Conservation (phyloP, 1,284 basidiomycete genomes). For the Quambalaria eucalypti region DNA sequence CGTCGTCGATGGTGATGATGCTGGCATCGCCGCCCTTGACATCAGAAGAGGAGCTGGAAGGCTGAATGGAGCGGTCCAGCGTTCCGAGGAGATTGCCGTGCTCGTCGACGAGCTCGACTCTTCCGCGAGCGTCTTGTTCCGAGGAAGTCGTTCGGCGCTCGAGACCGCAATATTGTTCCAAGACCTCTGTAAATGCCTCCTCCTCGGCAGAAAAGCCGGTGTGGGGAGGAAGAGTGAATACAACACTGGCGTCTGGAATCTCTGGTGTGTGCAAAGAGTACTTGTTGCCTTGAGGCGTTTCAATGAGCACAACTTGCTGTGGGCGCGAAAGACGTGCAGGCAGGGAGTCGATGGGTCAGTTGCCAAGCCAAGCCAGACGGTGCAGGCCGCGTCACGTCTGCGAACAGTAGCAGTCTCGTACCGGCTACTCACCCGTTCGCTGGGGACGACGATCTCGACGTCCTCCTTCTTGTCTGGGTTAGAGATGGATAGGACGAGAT, state of each 20-base stretch:
- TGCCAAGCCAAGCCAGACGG: too few species aligned
- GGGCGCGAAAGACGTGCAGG: too few species aligned
- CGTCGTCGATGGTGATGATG: not conserved
- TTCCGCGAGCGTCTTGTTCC: conserved; percentile 13
- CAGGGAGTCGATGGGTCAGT: too few species aligned
- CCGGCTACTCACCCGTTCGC: conserved; percentile 16
- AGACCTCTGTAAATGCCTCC: conserved; percentile 20
- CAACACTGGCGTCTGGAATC: conserved; percentile 18
- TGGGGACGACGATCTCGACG: conserved; percentile 16
- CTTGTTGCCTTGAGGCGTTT: conserved; percentile 6
- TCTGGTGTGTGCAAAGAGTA: conserved; percentile 20
- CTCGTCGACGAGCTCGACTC: conserved; percentile 28
- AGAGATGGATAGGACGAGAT: conserved; percentile 18
- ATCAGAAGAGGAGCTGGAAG: not conserved
- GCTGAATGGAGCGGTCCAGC: not conserved
- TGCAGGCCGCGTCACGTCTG: too few species aligned
- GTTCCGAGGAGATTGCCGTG: conserved; percentile 12
- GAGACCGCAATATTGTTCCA: conserved; percentile 24
- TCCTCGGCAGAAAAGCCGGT: too few species aligned
- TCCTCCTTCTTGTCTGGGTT: conserved; percentile 6
- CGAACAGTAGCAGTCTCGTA: too few species aligned
- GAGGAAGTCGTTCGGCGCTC: too few species aligned
- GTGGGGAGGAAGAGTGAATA: conserved; percentile 13
- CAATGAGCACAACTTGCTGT: too few species aligned
- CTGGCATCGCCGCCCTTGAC: not conserved